A percentile compares a stretch with the other conserved stretches of the same genome.
phyloP scores from a whole-genome alignment of 371 early-diverging fungal species.

The Haplosporangium sp. region DNA sequence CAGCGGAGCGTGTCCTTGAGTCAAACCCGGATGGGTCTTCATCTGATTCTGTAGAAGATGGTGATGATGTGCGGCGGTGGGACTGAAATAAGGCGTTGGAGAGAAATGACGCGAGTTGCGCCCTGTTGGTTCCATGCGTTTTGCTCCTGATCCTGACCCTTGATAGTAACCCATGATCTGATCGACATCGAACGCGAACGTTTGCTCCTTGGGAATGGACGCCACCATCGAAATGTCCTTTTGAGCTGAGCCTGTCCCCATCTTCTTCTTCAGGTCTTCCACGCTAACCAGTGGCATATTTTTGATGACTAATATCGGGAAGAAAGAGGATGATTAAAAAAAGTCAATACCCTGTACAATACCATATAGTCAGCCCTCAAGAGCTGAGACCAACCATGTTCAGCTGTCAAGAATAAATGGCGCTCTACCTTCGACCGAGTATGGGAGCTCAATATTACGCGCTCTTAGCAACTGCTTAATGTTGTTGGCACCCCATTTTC shows the following conservation, averaged over 20 bases:
- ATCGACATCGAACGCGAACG: slow-evolving; percentile 43
- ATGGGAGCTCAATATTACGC: slow-evolving; percentile 46
- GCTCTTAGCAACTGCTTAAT: slow-evolving; percentile 30
- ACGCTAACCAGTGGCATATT: slow-evolving; percentile 24
- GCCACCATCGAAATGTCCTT: slow-evolving; percentile 23
- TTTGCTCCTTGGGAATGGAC: slow-evolving; percentile 34
- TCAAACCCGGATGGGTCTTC: slow-evolving; percentile 45
- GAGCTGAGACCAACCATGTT: too few species aligned
- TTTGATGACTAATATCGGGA: slow-evolving; percentile 17
- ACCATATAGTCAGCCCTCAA: not conserved
- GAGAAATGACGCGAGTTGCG: slow-evolving; percentile 51
- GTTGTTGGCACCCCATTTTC: slow-evolving; percentile 20
- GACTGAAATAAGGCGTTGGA: slow-evolving; percentile 45
- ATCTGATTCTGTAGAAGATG: slow-evolving; percentile 6
- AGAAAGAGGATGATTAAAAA: not conserved
- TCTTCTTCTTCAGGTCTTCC: slow-evolving; percentile 27
- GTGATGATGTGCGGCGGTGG: slow-evolving; percentile 17
- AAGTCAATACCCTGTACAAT: not conserved
- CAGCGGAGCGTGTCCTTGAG: slow-evolving; percentile 42
- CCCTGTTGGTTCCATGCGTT: slow-evolving; percentile 28
- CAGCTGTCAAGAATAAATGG: too few species aligned
- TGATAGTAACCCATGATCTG: slow-evolving; percentile 55
- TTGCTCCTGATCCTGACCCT: slow-evolving; percentile 9
- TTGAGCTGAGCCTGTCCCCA: slow-evolving; percentile 2
- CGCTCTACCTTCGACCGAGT: slow-evolving; percentile 35